Conservation (phyloP, 1,139 yeast species). For the Debaryomyces robertsiae region DNA sequence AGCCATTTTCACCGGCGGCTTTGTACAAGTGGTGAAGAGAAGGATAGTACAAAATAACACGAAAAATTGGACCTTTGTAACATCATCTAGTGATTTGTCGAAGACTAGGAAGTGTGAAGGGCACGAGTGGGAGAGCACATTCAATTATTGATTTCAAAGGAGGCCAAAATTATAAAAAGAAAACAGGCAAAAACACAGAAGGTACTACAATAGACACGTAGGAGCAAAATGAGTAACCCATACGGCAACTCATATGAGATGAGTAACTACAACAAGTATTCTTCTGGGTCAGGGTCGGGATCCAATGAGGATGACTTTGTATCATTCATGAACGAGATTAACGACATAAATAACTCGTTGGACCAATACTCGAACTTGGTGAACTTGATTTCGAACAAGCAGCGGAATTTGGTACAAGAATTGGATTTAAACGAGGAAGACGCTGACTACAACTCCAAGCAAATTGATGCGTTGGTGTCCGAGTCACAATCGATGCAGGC, state of each 20-base stretch:
- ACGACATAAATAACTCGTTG: conserved; percentile 76
- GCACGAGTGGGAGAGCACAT: too few species aligned
- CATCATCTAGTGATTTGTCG: not conserved
- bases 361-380: conserved; percentile 79
- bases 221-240: conserved; percentile 29
- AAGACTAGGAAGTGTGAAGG: not conserved
- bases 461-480: conserved; percentile 73
- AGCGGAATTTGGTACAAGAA: conserved; percentile 80
- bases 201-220: conserved; percentile 2
- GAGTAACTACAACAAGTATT: conserved; percentile 34
- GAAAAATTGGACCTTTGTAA: conserved; percentile 3
- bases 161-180: not conserved
- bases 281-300: conserved; percentile 15
- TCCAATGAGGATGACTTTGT: conserved; percentile 61
- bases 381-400: conserved; percentile 77
- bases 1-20: conserved; percentile 9
- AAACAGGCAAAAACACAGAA: not conserved
- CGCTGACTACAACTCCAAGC: conserved; percentile 68
- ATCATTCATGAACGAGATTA: conserved; percentile 79
- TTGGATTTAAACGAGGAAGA: conserved; percentile 74
- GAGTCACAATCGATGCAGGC: conserved; percentile 82
- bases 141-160: not conserved
- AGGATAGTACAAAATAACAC: conserved; percentile 5
- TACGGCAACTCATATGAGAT: conserved; percentile 38
- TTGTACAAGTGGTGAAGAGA: conserved; percentile 8